Conservation (phyloP, 2,329 filamentous ascomycete species). For the Penicillium sp. region DNA sequence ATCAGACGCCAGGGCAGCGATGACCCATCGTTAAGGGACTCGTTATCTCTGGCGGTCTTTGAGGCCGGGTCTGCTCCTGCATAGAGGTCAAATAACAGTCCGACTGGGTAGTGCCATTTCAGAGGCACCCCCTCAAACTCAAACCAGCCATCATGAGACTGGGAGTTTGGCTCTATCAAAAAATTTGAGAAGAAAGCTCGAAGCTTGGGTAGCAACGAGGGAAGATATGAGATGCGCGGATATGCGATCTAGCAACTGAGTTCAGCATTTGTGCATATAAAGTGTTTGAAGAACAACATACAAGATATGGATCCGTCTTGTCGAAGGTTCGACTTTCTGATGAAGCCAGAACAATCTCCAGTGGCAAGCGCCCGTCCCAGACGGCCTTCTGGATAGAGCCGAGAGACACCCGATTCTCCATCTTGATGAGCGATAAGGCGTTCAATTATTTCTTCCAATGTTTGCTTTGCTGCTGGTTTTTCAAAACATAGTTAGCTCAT, state of each 20-base stretch:
- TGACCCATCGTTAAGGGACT: slow-evolving; percentile 18
- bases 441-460: not conserved
- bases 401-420: slow-evolving; percentile 31
- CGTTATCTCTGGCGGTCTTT: slow-evolving; percentile 24
- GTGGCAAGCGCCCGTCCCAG: slow-evolving; percentile 60
- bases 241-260: slow-evolving; percentile 52
- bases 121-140: slow-evolving; percentile 67
- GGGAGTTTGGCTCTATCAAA: slow-evolving; percentile 58
- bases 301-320: slow-evolving; percentile 60
- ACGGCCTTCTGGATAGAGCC: slow-evolving; percentile 47
- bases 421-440: slow-evolving; percentile 10
- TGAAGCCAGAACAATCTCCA: slow-evolving; percentile 60
- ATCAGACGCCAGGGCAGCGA: slow-evolving; percentile 62
- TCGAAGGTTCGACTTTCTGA: slow-evolving; percentile 62
- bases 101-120: slow-evolving; percentile 71
- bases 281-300: slow-evolving; percentile 32
- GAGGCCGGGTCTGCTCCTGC: slow-evolving; percentile 54
- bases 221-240: slow-evolving; percentile 67
- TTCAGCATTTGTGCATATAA: not conserved
- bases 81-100: slow-evolving; percentile 69
- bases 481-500: not conserved
- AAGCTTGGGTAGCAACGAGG: slow-evolving; percentile 62
- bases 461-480: not conserved
- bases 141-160: slow-evolving; percentile 60
- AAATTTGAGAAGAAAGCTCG: slow-evolving; percentile 61